Base-by-base conservation (phyloP, 345 rosid genomes). In the Moricandia arvensis region DNA sequence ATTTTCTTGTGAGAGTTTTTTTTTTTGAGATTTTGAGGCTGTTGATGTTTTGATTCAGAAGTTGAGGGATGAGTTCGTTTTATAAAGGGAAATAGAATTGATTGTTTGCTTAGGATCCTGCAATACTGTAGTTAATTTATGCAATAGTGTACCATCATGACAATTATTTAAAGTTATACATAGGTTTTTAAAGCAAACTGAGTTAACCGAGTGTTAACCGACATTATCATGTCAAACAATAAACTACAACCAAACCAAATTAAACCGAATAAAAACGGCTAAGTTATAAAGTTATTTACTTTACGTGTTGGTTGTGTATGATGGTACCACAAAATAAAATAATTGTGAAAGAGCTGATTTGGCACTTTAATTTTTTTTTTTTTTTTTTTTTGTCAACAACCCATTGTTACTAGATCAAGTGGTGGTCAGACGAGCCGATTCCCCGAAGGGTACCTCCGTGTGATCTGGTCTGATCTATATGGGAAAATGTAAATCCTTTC, bases 41-140 rank as follows among this genome's bases (percentile, higher is more conserved):
- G 59, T 53, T 63, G 58, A 59, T 27, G 26, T 34, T 55, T 27
- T 58, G 47, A 21, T 53, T 37, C 33, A 64, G 54, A 69, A 55
- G 66, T 41, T 21, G 62, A 30, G 5, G 62, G 37, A 34, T 58
- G 30, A 7, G 10, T 65, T 47, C 58, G 55, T 35, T 72, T 65
- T 65, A 71, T 71, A 71, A 17, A 71, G 73, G 47, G 16, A 13
- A 59, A 21, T 21, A 21, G 1, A 21, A 26, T 43, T 57, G 12
- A 77, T 27, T 27, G 43, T 33, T 64, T 71, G 63, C 76, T 49
- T 66, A 10, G 80, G 72, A 77, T 77, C 24, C 80, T 16, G 71
- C 72, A 70, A 61, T 69, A 49, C 11, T 17, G 41, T 61, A 17
- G 27, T 16, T 54, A 73, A 24, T 31, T 21, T 67, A 62, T 62